Base-by-base conservation (phyloP, 352 stramenopile genomes). In the Poterioochromonas sp. region DNA sequence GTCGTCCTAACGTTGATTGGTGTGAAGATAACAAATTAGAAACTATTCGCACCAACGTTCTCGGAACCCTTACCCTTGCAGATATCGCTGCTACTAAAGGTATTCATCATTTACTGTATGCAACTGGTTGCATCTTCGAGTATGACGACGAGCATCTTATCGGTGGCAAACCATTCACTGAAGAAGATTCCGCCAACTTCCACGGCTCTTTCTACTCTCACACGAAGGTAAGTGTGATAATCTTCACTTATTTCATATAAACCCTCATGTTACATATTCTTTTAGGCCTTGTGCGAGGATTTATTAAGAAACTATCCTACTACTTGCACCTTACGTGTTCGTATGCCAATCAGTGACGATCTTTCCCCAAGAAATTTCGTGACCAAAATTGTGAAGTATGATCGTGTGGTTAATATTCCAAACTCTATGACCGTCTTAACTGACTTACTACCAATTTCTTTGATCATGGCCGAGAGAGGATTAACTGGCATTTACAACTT, bases 1-100 rank as follows among this genome's bases (percentile, higher is more conserved):
- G 90, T 77, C 86, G 90, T 68, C 90, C 90, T 44, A 96, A 96
- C 83, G 91, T 96, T 76, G 91, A 96, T 82, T 96, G 90, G 90
- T 96, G 91, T 78, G 91, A 96, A 79, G 84, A 87, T 79, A 82
- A 96, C 80, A 91, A 90, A 76, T 83, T 83, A 34, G 88, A 92
- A 54, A 94, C 89, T n/a, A 88, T 95, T 63, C 84, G 89, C 32
- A 85, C 87, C n/a, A 95, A 95, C 80, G 89, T 95, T 2, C 88
- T 94, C 69, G 90, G 90, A 51, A 93, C 87, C 5, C 79, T 96
- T 1, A 93, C 90, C 73, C 73, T 95, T 15, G 87, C 87, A 12
- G 90, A 96, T 80, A 65, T 93, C 0, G 92, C 86, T 79, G 85
- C 85, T 37, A 68, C 83, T 58, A 80, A 83, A 32, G 82, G 83